Evolutionary conservation across 139 green algal species (phyloP), one percentile per base, ranked within the genome.

Genomic region (Auxenochlorella pyrenoidosa): DNA sequence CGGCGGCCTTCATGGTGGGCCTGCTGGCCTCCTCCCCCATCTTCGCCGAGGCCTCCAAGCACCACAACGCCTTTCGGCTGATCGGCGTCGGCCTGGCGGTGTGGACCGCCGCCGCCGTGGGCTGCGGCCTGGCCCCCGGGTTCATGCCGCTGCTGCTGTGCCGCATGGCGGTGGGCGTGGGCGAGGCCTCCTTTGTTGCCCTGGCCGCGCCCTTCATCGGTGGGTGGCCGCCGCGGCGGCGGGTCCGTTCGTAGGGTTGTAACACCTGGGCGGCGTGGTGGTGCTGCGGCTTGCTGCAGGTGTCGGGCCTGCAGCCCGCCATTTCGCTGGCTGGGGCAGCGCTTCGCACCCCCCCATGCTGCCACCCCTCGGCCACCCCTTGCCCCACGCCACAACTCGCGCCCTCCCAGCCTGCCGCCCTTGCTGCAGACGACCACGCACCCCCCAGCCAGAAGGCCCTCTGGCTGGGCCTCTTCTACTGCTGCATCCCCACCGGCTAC

Each of bases 161-260:
- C 65, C 89, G 96, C 38, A 94, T 93, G 84, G 87, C 95, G 34
- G 97, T 99, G 34, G 97, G 97, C 4, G 94, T 98, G 34, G 97
- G 97, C 0, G 97, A 99, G 93, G 97, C 97, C 0, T 97, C 94
- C 0, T 99, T 99, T 77, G 94, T 99, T 10, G 92, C 95, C 5
- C 91, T 99, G 18, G 97, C 97, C 5, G 92, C 97, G 5, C 96
- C 97, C 0, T 99, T 99, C 89, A 99, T 99, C 30, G 94, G 94
- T 96, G 77, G 4, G 85, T 77, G 21, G 32, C 68, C 13, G 68
- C 68, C 21, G 16, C 24, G 30, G 34, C n/a, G 30, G 24, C 34
- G 68, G 24, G 16, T 18, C n/a, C n/a, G n/a, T n/a, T n/a, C n/a
- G n/a, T n/a, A n/a, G n/a, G n/a, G n/a, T n/a, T n/a, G n/a, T n/a